Evolutionary conservation across 1,139 yeast genomes (phyloP).

Genomic region (Scheffersomyces insectosa): DNA sequence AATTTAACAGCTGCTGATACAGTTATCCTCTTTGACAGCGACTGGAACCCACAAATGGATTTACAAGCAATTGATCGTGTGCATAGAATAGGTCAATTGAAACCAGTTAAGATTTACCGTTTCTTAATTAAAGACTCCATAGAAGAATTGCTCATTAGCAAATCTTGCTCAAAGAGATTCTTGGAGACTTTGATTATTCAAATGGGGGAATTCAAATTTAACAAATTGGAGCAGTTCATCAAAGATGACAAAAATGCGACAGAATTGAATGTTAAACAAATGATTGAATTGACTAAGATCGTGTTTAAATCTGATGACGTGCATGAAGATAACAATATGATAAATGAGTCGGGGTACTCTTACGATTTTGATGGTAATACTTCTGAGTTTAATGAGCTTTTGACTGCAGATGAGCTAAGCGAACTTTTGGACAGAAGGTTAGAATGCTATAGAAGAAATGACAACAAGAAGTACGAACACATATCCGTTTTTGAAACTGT

Average conservation of each 20-base stretch:
- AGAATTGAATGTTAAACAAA: conserved; percentile 24
- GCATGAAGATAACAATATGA: conserved; percentile 9
- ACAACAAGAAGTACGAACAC: conserved; percentile 33
- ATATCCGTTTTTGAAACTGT: conserved; percentile 56
- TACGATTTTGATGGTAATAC: conserved; percentile 11
- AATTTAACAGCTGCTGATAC: conserved; percentile 87
- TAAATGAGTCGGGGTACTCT: conserved; percentile 9
- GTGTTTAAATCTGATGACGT: conserved; percentile 15
- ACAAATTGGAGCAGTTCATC: conserved; percentile 29
- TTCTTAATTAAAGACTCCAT: conserved; percentile 75
- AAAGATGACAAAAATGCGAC: conserved; percentile 8
- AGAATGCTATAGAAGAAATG: conserved; percentile 38
- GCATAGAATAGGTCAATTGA: conserved; percentile 87
- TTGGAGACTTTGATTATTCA: conserved; percentile 83
- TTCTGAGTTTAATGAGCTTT: conserved; percentile 5
- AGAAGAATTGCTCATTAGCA: conserved; percentile 76
- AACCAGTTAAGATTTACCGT: conserved; percentile 80
- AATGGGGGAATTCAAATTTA: conserved; percentile 72
- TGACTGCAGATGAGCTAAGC: conserved; percentile 43
- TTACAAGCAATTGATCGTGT: conserved; percentile 95
- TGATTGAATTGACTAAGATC: conserved; percentile 31
- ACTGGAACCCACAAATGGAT: conserved; percentile 98
- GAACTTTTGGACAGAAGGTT: conserved; percentile 57
- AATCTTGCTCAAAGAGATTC: conserved; percentile 76
- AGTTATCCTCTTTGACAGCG: conserved; percentile 86